These are phyloP conservation scores for Phytophthora brassicae DNA, from an alignment of 352 stramenopile species.

Conservation along the genomic window DNA sequence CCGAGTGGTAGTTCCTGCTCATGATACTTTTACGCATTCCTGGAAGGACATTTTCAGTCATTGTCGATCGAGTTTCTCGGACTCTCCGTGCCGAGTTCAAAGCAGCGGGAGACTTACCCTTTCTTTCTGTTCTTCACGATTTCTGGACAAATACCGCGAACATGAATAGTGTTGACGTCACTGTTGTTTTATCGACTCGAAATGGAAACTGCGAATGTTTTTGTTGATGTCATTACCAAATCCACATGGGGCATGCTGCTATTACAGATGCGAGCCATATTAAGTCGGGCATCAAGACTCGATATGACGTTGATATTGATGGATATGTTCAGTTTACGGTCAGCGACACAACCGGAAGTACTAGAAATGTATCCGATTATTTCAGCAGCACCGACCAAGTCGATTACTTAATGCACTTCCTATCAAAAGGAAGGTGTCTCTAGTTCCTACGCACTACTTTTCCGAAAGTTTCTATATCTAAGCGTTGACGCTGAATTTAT, in stretches of 20 bases:
- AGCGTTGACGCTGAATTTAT: background rate
- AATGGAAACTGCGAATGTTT: constrained; percentile 1
- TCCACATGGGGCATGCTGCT: background rate
- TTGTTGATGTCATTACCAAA: constrained; percentile 4
- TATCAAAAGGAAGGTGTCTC: constrained; percentile 3
- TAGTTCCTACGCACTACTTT: constrained; percentile 8
- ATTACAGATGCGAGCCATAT: too few species aligned
- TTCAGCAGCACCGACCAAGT: constrained; percentile 8
- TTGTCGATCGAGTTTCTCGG: background rate
- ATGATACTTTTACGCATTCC: background rate
- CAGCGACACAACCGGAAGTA: constrained; percentile 1
- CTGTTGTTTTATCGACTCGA: constrained; percentile 1
- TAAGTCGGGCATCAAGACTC: too few species aligned
- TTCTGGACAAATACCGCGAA: background rate
- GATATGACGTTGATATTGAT: background rate
- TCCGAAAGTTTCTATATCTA: constrained; percentile 1
- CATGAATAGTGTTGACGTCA: background rate
- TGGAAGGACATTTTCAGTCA: background rate
- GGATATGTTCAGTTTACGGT: background rate
- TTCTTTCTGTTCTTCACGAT: background rate
- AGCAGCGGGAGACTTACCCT: background rate
- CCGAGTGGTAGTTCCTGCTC: background rate
- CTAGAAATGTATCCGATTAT: background rate
- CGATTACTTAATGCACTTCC: constrained; percentile 2
- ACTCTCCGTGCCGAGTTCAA: background rate